A percentile compares a stretch with the other conserved stretches of the same genome.
Evolutionary conservation across 805 yeast species (phyloP).

Genomic region (Hyphopichia homilentoma): DNA sequence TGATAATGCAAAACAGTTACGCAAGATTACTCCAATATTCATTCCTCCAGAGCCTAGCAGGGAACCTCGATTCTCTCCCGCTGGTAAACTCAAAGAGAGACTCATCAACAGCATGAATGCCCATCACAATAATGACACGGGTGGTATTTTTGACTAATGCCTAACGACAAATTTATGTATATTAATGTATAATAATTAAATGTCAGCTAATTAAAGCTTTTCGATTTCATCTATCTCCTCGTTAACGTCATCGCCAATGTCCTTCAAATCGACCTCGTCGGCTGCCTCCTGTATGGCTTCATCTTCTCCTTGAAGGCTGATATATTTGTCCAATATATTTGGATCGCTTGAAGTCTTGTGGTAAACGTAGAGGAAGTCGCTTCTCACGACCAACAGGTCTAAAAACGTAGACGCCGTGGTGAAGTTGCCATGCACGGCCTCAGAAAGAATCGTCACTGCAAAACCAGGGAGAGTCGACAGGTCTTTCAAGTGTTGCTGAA

Average conservation of each 20-base stretch:
- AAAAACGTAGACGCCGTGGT: slow-evolving; percentile 10
- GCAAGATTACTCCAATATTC: slow-evolving; percentile 33
- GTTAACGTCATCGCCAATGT: slow-evolving; percentile 16
- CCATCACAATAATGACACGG: too few species aligned
- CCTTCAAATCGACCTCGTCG: slow-evolving; percentile 12
- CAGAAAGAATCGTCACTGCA: slow-evolving; percentile 7
- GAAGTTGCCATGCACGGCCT: slow-evolving; percentile 6
- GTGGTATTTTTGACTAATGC: slow-evolving; percentile 1
- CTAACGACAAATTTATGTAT: too few species aligned
- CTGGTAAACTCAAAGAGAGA: slow-evolving; percentile 24
- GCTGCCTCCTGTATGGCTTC: slow-evolving; percentile 7
- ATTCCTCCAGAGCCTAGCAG: slow-evolving; percentile 28
- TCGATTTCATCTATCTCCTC: slow-evolving; percentile 19
- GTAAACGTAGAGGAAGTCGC: slow-evolving; percentile 27
- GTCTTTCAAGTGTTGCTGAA: slow-evolving; percentile 7
- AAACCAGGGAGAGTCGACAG: slow-evolving; percentile 4
- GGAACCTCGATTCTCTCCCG: slow-evolving; percentile 29
- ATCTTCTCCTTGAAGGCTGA: slow-evolving; percentile 4
- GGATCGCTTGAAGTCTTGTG: too few species aligned
- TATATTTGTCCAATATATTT: too few species aligned
- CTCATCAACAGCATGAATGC: slow-evolving; percentile 3
- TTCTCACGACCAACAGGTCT: slow-evolving; percentile 14
- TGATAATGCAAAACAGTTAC: slow-evolving; percentile 32
- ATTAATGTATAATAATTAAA: slow-evolving; percentile 1
- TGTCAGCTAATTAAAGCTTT: background rate